Evolutionary conservation across 108 stramenopile species (phyloP).

Genomic region (Chaetoceros tenuissimus): DNA sequence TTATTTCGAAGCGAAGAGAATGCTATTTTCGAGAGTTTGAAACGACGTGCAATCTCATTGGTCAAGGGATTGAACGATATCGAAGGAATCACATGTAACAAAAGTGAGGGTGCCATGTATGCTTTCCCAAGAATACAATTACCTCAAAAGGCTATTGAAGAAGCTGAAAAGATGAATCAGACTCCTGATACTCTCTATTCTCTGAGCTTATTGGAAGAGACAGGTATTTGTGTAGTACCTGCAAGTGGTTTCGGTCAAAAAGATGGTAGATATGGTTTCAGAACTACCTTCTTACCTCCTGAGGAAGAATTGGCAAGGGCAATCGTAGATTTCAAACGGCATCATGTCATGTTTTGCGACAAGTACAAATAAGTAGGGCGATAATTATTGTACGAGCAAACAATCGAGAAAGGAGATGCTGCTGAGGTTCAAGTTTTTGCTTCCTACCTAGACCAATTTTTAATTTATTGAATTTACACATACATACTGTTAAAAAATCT

Average conservation of each 20-base stretch:
- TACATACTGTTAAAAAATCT: too few relatives aligned
- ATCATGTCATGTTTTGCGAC: too few relatives aligned
- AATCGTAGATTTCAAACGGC: constrained; percentile 58
- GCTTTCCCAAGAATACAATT: constrained; percentile 84
- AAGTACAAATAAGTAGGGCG: too few relatives aligned
- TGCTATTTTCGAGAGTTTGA: constrained; percentile 62
- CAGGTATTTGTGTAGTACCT: constrained; percentile 91
- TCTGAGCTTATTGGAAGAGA: constrained; percentile 73
- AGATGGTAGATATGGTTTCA: constrained; percentile 83
- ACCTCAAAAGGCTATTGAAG: constrained; percentile 74
- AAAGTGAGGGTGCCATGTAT: constrained; percentile 92
- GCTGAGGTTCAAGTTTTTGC: too few relatives aligned
- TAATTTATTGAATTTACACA: too few relatives aligned
- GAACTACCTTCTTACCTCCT: constrained; percentile 90
- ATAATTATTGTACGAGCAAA: too few relatives aligned
- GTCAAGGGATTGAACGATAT: constrained; percentile 78
- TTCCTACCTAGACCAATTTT: too few relatives aligned
- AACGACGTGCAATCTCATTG: constrained; percentile 60
- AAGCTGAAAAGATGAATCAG: constrained; percentile 48
- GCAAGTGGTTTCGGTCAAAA: constrained; percentile 90
- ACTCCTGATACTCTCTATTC: constrained; percentile 88
- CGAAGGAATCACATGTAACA: constrained; percentile 77
- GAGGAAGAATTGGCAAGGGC: constrained; percentile 69
- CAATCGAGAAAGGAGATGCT: too few relatives aligned
- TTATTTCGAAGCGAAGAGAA: constrained; percentile 54